Conservation (phyloP, 1,284 basidiomycete species). For the Leccinum pallidistipes region DNA sequence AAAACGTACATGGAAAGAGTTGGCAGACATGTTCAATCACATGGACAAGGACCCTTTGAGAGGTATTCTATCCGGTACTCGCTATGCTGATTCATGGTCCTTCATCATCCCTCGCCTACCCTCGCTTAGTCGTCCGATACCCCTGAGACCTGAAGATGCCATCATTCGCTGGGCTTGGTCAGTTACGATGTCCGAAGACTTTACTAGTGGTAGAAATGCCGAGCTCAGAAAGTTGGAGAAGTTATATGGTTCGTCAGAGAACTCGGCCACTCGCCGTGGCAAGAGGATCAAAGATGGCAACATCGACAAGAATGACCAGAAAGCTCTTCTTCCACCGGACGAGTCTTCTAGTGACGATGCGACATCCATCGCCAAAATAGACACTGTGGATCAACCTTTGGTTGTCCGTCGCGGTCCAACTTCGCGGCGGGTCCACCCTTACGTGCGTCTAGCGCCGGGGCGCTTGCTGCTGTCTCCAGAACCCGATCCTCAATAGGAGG, state of each 20-base stretch:
- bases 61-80: slow-evolving; percentile 6
- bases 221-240: slow-evolving; percentile 3
- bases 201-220: not conserved
- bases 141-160: slow-evolving; percentile 21
- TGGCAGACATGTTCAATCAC: slow-evolving; percentile 24
- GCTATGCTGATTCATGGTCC: slow-evolving; percentile 7
- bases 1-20: slow-evolving; percentile 19
- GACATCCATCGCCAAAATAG: not conserved
- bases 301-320: slow-evolving; percentile 4
- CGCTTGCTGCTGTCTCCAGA: slow-evolving; percentile 23
- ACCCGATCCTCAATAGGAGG: slow-evolving; percentile 3
- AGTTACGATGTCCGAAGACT: slow-evolving; percentile 19
- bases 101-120: slow-evolving; percentile 32
- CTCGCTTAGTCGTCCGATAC: slow-evolving; percentile 25
- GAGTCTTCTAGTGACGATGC: slow-evolving; percentile 7
- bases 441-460: slow-evolving; percentile 16
- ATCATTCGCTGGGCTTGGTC: slow-evolving; percentile 30
- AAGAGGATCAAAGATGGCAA: slow-evolving; percentile 11
- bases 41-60: slow-evolving; percentile 4
- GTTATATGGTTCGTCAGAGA: not conserved
- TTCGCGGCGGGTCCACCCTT: slow-evolving; percentile 21
- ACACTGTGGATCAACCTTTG: slow-evolving; percentile 20
- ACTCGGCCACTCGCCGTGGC: slow-evolving; percentile 8
- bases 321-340: slow-evolving; percentile 27
- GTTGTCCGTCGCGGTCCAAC: not conserved